A percentile compares a stretch with the other conserved stretches of the same genome.
Evolutionary conservation across 2,329 filamentous ascomycete genomes (phyloP).

Genomic region (Aaosphaeria arxii): DNA sequence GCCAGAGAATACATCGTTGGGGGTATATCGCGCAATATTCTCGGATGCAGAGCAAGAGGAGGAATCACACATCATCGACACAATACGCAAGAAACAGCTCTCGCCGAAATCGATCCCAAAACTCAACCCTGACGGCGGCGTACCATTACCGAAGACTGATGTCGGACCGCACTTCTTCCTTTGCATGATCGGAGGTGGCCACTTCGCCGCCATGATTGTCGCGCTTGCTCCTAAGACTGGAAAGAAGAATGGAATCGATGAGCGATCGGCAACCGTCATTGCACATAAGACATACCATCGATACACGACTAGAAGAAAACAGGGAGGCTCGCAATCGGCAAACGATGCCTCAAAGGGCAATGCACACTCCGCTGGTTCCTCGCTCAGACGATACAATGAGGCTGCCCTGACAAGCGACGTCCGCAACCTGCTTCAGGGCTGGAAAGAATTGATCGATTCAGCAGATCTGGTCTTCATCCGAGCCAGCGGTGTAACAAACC

Average conservation of each 20-base stretch:
- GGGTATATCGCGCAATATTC: conserved; percentile 81
- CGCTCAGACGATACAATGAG: conserved; percentile 89
- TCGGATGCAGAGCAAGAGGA: conserved; percentile 68
- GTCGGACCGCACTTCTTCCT: conserved; percentile 86
- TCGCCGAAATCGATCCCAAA: conserved; percentile 53
- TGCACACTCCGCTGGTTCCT: conserved; percentile 90
- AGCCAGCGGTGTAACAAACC: conserved; percentile 82
- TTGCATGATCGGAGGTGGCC: conserved; percentile 97
- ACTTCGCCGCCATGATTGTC: conserved; percentile 96
- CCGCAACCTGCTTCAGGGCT: conserved; percentile 73
- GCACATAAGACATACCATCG: conserved; percentile 98
- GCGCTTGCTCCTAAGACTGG: conserved; percentile 77
- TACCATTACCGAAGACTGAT: conserved; percentile 55
- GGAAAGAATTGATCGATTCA: conserved; percentile 81
- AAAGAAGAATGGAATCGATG: conserved; percentile 70
- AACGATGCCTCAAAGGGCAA: conserved; percentile 93
- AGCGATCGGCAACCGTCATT: conserved; percentile 80
- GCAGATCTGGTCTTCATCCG: conserved; percentile 85
- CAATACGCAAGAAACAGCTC: conserved; percentile 74
- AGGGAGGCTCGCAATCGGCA: conserved; percentile 90
- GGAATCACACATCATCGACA: conserved; percentile 59
- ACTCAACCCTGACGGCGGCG: conserved; percentile 55
- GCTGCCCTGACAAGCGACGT: conserved; percentile 87
- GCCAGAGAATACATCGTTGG: conserved; percentile 75
- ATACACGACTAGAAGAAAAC: conserved; percentile 93